Evolutionary conservation across 2,329 filamentous ascomycete species (phyloP).

Genomic region (Alternaria alternata): DNA sequence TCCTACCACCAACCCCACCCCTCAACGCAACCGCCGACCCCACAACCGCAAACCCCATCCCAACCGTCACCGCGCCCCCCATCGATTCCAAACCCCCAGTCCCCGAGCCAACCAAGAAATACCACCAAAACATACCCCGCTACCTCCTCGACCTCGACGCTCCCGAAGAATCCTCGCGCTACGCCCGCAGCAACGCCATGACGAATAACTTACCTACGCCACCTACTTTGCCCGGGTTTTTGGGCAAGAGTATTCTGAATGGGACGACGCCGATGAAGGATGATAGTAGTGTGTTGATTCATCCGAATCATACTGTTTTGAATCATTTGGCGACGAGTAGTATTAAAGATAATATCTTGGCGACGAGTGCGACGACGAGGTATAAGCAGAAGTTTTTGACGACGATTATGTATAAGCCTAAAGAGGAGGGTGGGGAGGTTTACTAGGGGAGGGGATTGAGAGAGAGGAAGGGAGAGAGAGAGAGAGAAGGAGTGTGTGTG

Average conservation of each 20-base stretch:
- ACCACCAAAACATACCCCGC: conserved; percentile 78
- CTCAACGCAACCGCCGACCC: background rate
- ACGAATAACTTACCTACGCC: conserved; percentile 83
- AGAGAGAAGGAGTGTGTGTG: no score
- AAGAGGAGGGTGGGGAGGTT: conserved; percentile 54
- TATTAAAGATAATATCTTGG: conserved; percentile 95
- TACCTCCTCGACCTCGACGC: conserved; percentile 89
- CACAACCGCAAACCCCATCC: conserved; percentile 48
- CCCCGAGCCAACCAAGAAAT: conserved; percentile 59
- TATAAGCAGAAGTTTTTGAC: conserved; percentile 99
- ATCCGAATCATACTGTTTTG: conserved; percentile 95
- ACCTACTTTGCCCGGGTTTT: conserved; percentile 85
- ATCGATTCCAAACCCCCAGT: conserved; percentile 40
- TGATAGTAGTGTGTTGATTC: conserved; percentile 94
- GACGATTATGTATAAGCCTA: conserved; percentile 96
- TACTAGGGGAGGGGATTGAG: background rate
- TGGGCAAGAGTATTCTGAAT: conserved; percentile 94
- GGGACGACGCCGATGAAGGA: conserved; percentile 92
- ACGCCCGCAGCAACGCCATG: conserved; percentile 71
- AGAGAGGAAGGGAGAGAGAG: no score
- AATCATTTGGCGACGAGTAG: conserved; percentile 98
- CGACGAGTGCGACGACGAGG: conserved; percentile 94
- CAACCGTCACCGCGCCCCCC: conserved; percentile 31
- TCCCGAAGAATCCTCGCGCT: conserved; percentile 77
- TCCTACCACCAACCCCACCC: conserved; percentile 55